phyloP scores from a whole-genome alignment of 139 green algal species.

The Ostreobium quekettii region DNA sequence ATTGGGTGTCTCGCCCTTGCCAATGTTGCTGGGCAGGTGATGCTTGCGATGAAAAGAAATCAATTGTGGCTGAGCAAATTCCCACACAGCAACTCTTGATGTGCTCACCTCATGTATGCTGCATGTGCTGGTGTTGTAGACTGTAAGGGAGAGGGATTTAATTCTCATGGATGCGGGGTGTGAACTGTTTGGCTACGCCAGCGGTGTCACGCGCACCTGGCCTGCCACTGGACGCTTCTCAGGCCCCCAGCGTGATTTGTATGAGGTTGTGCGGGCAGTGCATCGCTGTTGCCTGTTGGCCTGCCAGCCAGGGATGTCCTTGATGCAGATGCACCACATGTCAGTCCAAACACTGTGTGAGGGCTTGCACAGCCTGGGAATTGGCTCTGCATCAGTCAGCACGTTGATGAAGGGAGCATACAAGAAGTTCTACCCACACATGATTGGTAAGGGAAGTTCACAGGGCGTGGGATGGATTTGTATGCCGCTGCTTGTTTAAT shows the following conservation, averaged over 20 bases:
- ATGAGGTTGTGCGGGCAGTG: constrained; percentile 16
- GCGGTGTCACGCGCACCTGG: constrained; percentile 44
- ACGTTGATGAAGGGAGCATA: not conserved
- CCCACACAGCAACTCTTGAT: too few species aligned
- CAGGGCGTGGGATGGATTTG: too few species aligned
- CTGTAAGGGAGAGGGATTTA: constrained; percentile 22
- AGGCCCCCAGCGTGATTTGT: constrained; percentile 15
- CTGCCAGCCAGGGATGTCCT: not conserved
- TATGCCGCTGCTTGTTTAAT: too few species aligned
- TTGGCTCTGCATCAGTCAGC: not conserved
- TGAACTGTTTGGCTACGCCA: constrained; percentile 40
- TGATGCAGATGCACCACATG: not conserved
- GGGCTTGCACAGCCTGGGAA: not conserved
- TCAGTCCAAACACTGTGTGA: not conserved
- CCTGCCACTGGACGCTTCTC: constrained; percentile 22
- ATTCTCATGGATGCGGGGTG: constrained; percentile 48
- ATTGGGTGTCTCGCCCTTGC: too few species aligned
- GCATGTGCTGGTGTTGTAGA: too few species aligned
- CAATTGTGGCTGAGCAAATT: too few species aligned
- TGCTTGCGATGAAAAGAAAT: too few species aligned
- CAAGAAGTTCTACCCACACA: constrained; percentile 13
- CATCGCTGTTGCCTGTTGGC: not conserved
- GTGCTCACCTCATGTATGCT: too few species aligned
- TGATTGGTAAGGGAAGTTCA: constrained; percentile 3
- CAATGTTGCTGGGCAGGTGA: too few species aligned